A percentile compares a stretch with the other conserved stretches of the same genome.
Evolutionary conservation across 169 alveolate species (phyloP).

Genomic region (Besnoitia besnoiti): DNA sequence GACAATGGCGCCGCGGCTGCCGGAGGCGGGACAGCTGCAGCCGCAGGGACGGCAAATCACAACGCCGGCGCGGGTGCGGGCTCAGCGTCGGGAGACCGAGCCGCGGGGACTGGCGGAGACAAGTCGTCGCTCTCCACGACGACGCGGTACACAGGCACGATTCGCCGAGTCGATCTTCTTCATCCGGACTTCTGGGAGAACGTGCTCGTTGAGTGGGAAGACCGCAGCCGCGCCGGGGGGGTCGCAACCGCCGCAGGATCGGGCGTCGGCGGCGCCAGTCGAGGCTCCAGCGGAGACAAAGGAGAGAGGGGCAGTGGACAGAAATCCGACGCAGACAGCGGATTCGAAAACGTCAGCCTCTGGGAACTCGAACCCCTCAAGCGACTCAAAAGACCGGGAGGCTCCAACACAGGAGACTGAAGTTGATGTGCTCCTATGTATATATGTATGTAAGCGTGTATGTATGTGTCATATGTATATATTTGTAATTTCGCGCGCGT

Average conservation of each 20-base stretch:
- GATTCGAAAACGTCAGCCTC: slow-evolving; percentile 27
- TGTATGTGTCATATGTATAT: too few species aligned
- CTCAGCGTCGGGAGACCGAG: neutral
- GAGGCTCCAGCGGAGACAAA: neutral
- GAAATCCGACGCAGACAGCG: neutral
- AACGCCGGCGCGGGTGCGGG: neutral
- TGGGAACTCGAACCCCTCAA: slow-evolving; percentile 68
- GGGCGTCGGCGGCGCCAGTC: slow-evolving; percentile 13
- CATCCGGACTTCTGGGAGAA: slow-evolving; percentile 57
- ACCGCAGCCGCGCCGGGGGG: slow-evolving; percentile 20
- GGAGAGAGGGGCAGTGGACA: neutral
- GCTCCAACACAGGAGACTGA: neutral
- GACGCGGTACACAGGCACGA: slow-evolving; percentile 51
- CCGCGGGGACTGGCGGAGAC: neutral
- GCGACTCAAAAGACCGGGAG: slow-evolving; percentile 56
- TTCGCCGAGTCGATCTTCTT: slow-evolving; percentile 27
- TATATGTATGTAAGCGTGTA: too few species aligned
- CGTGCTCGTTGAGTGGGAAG: slow-evolving; percentile 63
- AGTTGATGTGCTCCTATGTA: too few species aligned
- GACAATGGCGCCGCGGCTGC: neutral
- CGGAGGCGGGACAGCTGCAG: neutral
- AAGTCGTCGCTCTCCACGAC: slow-evolving; percentile 25
- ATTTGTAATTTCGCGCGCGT: too few species aligned
- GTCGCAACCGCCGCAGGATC: slow-evolving; percentile 30
- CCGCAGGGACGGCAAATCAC: neutral